Evolutionary conservation across 192 early-diverging fungal genomes (phyloP).

Genomic region (Paraglomus brasilianum): DNA sequence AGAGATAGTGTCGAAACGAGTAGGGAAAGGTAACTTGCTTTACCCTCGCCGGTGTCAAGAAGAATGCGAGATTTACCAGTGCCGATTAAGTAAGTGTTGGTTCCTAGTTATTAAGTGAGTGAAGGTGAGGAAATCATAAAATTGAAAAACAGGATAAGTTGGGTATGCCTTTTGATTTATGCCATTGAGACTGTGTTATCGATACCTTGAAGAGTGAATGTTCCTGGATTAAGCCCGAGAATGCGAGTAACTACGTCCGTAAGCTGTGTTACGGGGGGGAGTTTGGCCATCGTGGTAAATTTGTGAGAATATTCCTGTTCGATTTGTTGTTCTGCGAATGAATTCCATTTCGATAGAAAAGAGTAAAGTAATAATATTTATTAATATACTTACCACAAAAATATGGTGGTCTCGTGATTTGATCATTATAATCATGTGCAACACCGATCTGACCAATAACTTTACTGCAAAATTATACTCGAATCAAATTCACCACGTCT

Average conservation of each 20-base stretch:
- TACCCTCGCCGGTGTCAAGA: constrained; percentile 79
- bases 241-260: constrained; percentile 64
- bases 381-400: too few relatives aligned
- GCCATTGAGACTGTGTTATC: constrained; percentile 9
- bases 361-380: too few relatives aligned
- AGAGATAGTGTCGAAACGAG: constrained; percentile 48
- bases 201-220: constrained; percentile 74
- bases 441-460: too few relatives aligned
- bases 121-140: not conserved
- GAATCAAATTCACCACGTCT: too few relatives aligned
- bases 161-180: not conserved
- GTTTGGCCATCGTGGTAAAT: not conserved
- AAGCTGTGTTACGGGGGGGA: constrained; percentile 56
- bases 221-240: constrained; percentile 76
- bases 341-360: too few relatives aligned
- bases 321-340: too few relatives aligned
- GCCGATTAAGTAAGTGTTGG: constrained; percentile 88
- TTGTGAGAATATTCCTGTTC: too few relatives aligned
- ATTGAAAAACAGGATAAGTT: not conserved
- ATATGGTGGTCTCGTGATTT: too few relatives aligned
- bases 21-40: constrained; percentile 60
- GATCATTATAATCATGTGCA: too few relatives aligned
- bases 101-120: constrained; percentile 41
- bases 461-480: too few relatives aligned
- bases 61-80: constrained; percentile 67